These are phyloP conservation scores for Chalciporus pseudorubinellus DNA, from an alignment of 768 basidiomycete species.

Conservation along the genomic window DNA sequence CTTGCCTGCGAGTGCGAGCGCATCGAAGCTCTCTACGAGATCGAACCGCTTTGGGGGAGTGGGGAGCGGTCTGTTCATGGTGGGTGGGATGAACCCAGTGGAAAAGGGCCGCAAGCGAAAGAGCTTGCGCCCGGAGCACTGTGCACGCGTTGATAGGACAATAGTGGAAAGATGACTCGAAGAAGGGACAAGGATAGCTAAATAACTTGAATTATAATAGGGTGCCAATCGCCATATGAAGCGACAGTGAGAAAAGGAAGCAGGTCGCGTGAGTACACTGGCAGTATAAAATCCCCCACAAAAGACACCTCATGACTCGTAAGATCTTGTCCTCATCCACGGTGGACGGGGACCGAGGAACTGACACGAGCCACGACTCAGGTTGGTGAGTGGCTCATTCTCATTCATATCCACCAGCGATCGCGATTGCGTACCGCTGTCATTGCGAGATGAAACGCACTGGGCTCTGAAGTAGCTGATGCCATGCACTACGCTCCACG, in stretches of 20 bases:
- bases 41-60: constrained; percentile 17
- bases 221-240: constrained; percentile 15
- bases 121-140: constrained; percentile 7
- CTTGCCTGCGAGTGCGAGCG: constrained; percentile 31
- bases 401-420: background rate
- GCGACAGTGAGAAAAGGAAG: background rate
- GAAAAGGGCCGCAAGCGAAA: constrained; percentile 13
- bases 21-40: constrained; percentile 34
- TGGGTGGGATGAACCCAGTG: constrained; percentile 2
- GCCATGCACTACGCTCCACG: constrained; percentile 50
- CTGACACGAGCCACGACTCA: background rate
- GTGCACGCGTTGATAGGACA: constrained; percentile 1
- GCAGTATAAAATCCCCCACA: background rate
- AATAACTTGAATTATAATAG: too few relatives aligned
- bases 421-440: background rate
- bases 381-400: background rate
- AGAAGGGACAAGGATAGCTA: background rate
- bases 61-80: constrained; percentile 23
- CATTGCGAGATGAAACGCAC: constrained; percentile 51
- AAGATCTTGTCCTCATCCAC: background rate
- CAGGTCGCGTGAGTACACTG: background rate
- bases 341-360: background rate
- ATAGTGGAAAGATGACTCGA: constrained; percentile 20
- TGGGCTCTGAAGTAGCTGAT: constrained; percentile 57
- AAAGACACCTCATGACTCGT: background rate